These are phyloP conservation scores for Azolla pinnata DNA, from an alignment of 75 land plant species.

Conservation along the genomic window DNA sequence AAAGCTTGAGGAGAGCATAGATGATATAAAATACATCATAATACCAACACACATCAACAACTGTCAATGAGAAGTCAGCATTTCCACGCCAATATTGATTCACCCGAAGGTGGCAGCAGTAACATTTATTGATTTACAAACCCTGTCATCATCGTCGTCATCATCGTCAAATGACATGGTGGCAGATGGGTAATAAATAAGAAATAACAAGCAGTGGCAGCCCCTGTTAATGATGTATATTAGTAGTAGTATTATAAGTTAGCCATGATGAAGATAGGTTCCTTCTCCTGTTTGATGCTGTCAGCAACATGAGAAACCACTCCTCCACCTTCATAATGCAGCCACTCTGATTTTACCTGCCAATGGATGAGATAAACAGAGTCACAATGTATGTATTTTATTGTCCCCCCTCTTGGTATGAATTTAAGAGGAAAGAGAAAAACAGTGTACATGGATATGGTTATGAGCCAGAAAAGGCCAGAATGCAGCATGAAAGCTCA, in stretches of 20 bases:
- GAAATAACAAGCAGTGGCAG: too few species aligned
- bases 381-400: not conserved
- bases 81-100: too few species aligned
- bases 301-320: conserved; percentile 92
- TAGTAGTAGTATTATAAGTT: conserved; percentile 50
- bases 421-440: not conserved
- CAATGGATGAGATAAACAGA: not conserved
- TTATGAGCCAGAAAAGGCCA: conserved; percentile 97
- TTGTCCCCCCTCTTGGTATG: not conserved
- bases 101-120: too few species aligned
- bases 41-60: too few species aligned
- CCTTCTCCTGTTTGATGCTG: conserved; percentile 62
- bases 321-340: conserved; percentile 79
- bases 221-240: conserved; percentile 6
- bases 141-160: too few species aligned
- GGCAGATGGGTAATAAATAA: too few species aligned
- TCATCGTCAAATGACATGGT: too few species aligned
- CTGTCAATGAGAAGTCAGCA: too few species aligned
- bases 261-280: conserved; percentile 28
- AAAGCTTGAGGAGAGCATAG: too few species aligned
- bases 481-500: conserved; percentile 79
- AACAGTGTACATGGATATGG: conserved; percentile 55
- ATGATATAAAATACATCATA: too few species aligned
- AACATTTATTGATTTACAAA: too few species aligned
- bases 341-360: conserved; percentile 78